A percentile compares a stretch with the other conserved stretches of the same genome.
phyloP scores from a whole-genome alignment of 2,329 filamentous ascomycete genomes.

The Xylariaceae sp. region DNA sequence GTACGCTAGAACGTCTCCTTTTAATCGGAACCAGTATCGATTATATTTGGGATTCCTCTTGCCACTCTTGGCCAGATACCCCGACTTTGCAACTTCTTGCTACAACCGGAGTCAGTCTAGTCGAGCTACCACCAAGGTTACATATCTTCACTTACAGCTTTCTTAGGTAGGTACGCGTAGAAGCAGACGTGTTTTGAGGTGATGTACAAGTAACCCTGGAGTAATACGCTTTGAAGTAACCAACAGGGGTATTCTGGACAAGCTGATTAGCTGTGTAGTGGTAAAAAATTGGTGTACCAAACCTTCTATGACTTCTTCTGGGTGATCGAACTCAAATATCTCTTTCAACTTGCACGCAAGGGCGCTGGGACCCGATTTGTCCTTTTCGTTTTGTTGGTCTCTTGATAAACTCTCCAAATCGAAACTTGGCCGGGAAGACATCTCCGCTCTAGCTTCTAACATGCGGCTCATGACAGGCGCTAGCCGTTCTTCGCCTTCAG shows the following conservation, averaged over 20 bases:
- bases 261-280: not conserved
- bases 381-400: slow-evolving; percentile 45
- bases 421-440: slow-evolving; percentile 64
- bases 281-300: slow-evolving; percentile 26
- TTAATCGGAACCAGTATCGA: slow-evolving; percentile 91
- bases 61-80: slow-evolving; percentile 86
- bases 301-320: slow-evolving; percentile 85
- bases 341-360: slow-evolving; percentile 77
- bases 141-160: slow-evolving; percentile 64
- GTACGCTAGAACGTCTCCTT: slow-evolving; percentile 90
- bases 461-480: slow-evolving; percentile 79
- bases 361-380: slow-evolving; percentile 54
- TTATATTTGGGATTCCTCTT: slow-evolving; percentile 86
- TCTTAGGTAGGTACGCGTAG: slow-evolving; percentile 95
- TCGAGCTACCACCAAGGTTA: too few relatives aligned
- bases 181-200: slow-evolving; percentile 94
- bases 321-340: slow-evolving; percentile 81
- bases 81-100: slow-evolving; percentile 80
- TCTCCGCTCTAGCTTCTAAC: slow-evolving; percentile 72
- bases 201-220: slow-evolving; percentile 96
- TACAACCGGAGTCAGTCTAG: slow-evolving; percentile 43
- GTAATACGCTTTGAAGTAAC: slow-evolving; percentile 85
- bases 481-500: slow-evolving; percentile 53
- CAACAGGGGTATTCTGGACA: slow-evolving; percentile 85
- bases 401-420: slow-evolving; percentile 56